Base-by-base conservation (phyloP, 2,329 filamentous ascomycete genomes). In the Diaporthe citri region DNA sequence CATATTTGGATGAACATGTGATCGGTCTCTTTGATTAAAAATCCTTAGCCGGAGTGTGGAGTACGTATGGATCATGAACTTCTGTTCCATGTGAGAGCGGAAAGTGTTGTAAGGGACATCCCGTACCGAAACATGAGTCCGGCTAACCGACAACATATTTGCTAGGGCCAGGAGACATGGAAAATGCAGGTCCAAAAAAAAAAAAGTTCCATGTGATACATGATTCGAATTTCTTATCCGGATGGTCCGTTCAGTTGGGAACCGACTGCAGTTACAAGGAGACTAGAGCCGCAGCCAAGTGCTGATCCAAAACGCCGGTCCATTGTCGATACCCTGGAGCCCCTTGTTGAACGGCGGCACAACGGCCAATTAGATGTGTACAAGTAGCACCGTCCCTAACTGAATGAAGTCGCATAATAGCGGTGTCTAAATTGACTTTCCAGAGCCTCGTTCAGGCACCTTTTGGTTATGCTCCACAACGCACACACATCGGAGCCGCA, bases 341-440 rank as follows among this genome's bases (percentile, higher is more conserved):
- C 48, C 48, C 64, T 41, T 41, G 64, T 46, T 66, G 60, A 43
- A 20, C 41, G 2, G 4, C 22, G 41, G 9, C 10, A 25, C 34
- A 69, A 39, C 15, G 9, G 36, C 64, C 64, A 69, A 55, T 69
- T 25, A 69, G 64, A 55, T 12, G 34, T 41, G 46, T 52, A 69
- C 64, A 69, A 69, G 64, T 69, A 69, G 64, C 64, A 69, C 48
- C 22, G 34, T 13, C n/a, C 31, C 12, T 28, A 41, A n/a, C 28
- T 34, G n/a, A 41, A 22, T 31, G 25, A 41, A 31, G 48, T 55
- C 34, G 64, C 64, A 69, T 69, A 25, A 56, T 28, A 39, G 71
- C 62, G 46, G 59, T 55, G n/a, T 69, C 48, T 39, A 69, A 69
- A 69, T 55, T 69, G 64, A 69, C 64, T 69, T 69, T 69, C 25